Percentiles rank a stretch among this genome's conserved stretches.
phyloP scores from a whole-genome alignment of 768 basidiomycete species.

The Russula sp. region DNA sequence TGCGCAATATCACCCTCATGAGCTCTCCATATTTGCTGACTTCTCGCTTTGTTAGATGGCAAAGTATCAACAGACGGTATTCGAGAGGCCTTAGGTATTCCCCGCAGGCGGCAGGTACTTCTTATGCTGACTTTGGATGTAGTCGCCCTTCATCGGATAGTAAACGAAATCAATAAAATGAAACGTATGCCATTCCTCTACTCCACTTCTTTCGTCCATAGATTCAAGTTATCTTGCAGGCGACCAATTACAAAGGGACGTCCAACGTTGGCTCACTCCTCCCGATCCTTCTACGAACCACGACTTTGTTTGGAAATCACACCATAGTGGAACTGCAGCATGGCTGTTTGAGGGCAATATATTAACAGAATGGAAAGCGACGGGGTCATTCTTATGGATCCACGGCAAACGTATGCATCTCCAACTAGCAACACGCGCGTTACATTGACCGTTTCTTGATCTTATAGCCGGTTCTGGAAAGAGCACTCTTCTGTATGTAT shows the following conservation, averaged over 20 bases:
- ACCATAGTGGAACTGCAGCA: neutral
- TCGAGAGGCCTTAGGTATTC: neutral
- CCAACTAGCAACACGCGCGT: too few relatives aligned
- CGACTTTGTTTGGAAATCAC: too few relatives aligned
- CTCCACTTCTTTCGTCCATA: neutral
- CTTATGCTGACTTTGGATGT: neutral
- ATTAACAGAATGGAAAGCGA: neutral
- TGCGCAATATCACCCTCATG: neutral
- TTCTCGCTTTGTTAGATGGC: neutral
- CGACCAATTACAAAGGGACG: too few relatives aligned
- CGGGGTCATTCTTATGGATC: neutral
- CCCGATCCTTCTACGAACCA: too few relatives aligned
- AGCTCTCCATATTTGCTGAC: neutral
- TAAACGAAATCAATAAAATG: too few relatives aligned
- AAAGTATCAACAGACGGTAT: too few relatives aligned
- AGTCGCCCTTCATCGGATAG: neutral
- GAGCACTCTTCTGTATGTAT: slow-evolving; percentile 2
- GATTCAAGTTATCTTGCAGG: neutral
- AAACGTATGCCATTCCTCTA: too few relatives aligned
- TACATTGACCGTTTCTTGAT: neutral
- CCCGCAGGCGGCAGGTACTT: too few relatives aligned
- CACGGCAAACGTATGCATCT: neutral
- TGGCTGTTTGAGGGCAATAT: neutral
- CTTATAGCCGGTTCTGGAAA: slow-evolving; percentile 2
- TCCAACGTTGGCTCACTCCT: too few relatives aligned